phyloP scores from a whole-genome alignment of 139 green algal species.

The Eudorina sp. region DNA sequence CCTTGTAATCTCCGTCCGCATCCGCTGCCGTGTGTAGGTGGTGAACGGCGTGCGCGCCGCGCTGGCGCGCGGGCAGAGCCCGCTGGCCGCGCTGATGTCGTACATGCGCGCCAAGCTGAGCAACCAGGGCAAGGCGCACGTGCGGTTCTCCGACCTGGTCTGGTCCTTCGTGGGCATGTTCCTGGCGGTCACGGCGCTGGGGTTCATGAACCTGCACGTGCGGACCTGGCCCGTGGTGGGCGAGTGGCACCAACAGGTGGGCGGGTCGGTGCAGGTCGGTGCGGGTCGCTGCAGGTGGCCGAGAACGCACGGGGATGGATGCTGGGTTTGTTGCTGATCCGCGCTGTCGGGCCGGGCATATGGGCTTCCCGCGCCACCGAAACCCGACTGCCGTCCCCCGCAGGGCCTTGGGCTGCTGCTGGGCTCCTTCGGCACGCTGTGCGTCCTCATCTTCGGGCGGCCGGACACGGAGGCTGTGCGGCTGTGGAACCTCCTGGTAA shows the following conservation, averaged over 20 bases:
- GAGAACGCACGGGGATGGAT: too few species aligned
- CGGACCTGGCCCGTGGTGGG: constrained; percentile 53
- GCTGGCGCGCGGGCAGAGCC: constrained; percentile 7
- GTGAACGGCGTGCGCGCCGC: constrained; percentile 19
- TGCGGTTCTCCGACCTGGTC: constrained; percentile 48
- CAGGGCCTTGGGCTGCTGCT: constrained; percentile 63
- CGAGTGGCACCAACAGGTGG: constrained; percentile 56
- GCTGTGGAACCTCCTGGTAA: constrained; percentile 63
- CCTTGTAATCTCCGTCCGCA: neutral
- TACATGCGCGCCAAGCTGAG: constrained; percentile 15
- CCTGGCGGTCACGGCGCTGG: constrained; percentile 36
- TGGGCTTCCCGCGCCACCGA: too few species aligned
- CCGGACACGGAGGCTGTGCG: constrained; percentile 60
- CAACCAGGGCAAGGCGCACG: constrained; percentile 20
- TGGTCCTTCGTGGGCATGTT: constrained; percentile 57
- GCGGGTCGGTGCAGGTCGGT: neutral
- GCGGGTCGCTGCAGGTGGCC: neutral
- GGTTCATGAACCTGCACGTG: constrained; percentile 34
- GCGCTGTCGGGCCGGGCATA: too few species aligned
- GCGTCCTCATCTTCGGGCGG: constrained; percentile 63
- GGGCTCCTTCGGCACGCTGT: constrained; percentile 65
- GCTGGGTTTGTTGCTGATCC: too few species aligned
- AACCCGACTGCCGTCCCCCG: too few species aligned
- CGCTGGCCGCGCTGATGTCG: neutral
- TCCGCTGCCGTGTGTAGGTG: neutral